These are phyloP conservation scores for Pseudohyphozyma bogoriensis DNA, from an alignment of 768 basidiomycete genomes.

Conservation along the genomic window DNA sequence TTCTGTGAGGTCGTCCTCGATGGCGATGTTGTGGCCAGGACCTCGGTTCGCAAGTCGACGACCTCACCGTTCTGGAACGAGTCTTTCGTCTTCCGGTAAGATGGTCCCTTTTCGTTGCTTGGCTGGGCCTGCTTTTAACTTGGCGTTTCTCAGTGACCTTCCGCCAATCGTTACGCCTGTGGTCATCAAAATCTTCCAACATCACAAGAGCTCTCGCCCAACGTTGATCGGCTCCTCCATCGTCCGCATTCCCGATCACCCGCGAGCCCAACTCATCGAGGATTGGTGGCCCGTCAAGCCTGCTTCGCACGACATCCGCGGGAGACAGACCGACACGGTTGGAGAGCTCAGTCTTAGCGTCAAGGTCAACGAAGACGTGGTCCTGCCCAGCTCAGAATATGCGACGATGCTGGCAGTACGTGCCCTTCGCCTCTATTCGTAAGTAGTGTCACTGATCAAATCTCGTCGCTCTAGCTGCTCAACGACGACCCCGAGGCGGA, in stretches of 20 bases:
- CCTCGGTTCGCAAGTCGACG: constrained; percentile 53
- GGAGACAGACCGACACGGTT: constrained; percentile 36
- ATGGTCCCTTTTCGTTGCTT: neutral
- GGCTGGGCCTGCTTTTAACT: neutral
- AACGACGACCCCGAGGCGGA: constrained; percentile 25
- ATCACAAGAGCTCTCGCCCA: constrained; percentile 28
- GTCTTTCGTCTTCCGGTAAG: constrained; percentile 50
- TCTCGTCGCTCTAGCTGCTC: constrained; percentile 31
- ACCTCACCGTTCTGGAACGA: constrained; percentile 75
- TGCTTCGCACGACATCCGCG: neutral
- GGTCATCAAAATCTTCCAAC: constrained; percentile 50
- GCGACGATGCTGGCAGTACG: constrained; percentile 51
- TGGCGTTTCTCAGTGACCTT: constrained; percentile 45
- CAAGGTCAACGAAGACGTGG: constrained; percentile 71
- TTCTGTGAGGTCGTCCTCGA: constrained; percentile 60
- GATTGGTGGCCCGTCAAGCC: constrained; percentile 62
- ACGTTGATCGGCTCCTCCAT: constrained; percentile 47
- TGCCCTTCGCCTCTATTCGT: neutral
- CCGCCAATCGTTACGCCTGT: constrained; percentile 61
- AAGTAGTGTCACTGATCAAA: constrained; percentile 44
- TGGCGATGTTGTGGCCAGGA: constrained; percentile 63
- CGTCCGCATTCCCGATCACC: constrained; percentile 60
- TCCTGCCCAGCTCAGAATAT: constrained; percentile 61
- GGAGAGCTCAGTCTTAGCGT: constrained; percentile 69
- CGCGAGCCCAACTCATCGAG: constrained; percentile 61